phyloP scores from a whole-genome alignment of 495 filamentous ascomycete species.

The Filosporella fistucella region DNA sequence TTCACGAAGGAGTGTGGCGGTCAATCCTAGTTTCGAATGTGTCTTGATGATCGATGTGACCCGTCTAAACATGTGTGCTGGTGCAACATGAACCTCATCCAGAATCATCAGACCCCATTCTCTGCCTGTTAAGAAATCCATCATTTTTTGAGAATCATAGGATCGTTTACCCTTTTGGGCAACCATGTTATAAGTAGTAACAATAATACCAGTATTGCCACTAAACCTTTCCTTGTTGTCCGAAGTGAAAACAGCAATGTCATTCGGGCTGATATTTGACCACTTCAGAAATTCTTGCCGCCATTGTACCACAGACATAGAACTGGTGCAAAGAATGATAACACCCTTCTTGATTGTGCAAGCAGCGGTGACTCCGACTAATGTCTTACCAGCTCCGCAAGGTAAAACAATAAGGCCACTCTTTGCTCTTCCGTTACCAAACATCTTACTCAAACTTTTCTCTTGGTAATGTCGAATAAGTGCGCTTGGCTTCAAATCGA shows the following conservation, averaged over 20 bases:
- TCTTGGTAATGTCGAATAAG: slow-evolving; percentile 93
- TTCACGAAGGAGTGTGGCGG: slow-evolving; percentile 89
- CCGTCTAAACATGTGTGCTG: slow-evolving; percentile 90
- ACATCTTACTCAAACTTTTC: slow-evolving; percentile 97
- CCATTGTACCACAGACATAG: slow-evolving; percentile 98
- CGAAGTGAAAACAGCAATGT: slow-evolving; percentile 92
- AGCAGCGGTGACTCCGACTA: slow-evolving; percentile 94
- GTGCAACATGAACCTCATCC: slow-evolving; percentile 98
- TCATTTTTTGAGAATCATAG: slow-evolving; percentile 93
- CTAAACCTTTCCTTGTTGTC: slow-evolving; percentile 89
- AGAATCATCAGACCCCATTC: slow-evolving; percentile 99
- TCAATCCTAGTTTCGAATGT: slow-evolving; percentile 95
- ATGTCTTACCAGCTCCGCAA: slow-evolving; percentile 94
- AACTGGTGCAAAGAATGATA: slow-evolving; percentile 92
- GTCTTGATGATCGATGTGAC: slow-evolving; percentile 88
- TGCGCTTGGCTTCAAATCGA: slow-evolving; percentile 80
- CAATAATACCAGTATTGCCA: slow-evolving; percentile 87
- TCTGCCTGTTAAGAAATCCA: slow-evolving; percentile 86
- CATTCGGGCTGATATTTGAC: slow-evolving; percentile 93
- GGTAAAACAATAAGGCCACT: slow-evolving; percentile 97
- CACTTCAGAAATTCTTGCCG: slow-evolving; percentile 92
- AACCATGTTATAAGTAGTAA: slow-evolving; percentile 98
- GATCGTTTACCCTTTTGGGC: slow-evolving; percentile 81
- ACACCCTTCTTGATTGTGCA: slow-evolving; percentile 97
- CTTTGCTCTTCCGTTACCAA: slow-evolving; percentile 93